Base-by-base conservation (phyloP, 495 filamentous ascomycete genomes). In the Penicillium flavigenum region DNA sequence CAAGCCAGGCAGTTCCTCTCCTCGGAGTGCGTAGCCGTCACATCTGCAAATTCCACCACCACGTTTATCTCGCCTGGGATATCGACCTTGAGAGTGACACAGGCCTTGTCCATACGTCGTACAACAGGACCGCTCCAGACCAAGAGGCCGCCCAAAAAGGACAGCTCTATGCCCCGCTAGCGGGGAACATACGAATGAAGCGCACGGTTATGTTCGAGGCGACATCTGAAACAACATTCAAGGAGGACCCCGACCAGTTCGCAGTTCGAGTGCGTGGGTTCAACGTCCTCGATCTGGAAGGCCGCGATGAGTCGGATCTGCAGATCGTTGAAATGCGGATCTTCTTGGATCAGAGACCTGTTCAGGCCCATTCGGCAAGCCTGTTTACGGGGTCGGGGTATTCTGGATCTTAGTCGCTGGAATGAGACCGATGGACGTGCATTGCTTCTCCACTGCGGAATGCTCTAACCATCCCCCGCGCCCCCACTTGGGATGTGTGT, bases 121-220 rank as follows among this genome's bases (percentile, higher is more conserved):
- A 53, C n/a, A 43, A 12, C 8, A 27, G 24, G 14, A 29, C 36
- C 0, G 24, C 36, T 8, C 34, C 49, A 14, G 16, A 41, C 16
- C 24, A 42, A 19, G 36, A 52, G 10, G 19, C 49, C 22, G 32
- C 32, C 8, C 31, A 32, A 39, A 57, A 48, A 38, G 17, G 16
- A 12, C 48, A 56, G n/a, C 54, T 61, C 24, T 61, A 58, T 38
- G 55, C 54, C 14, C 58, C 46, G 8, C 46, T 58, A 2, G 51
- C 31, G 4, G 58, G 61, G 22, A 38, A 27, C 1, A 47, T 54
- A 9, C 55, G 20, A 26, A 50, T 67, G 26, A 64, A 60, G 27
- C 53, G 63, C 10, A 69, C 68, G 0, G 66, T 69, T 1, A 67
- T 69, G 63, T 69, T 63, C 34, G 63, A 67, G 26, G 59, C 65